phyloP scores from a whole-genome alignment of 2,329 filamentous ascomycete genomes.

The Xylaria hypoxylon region DNA sequence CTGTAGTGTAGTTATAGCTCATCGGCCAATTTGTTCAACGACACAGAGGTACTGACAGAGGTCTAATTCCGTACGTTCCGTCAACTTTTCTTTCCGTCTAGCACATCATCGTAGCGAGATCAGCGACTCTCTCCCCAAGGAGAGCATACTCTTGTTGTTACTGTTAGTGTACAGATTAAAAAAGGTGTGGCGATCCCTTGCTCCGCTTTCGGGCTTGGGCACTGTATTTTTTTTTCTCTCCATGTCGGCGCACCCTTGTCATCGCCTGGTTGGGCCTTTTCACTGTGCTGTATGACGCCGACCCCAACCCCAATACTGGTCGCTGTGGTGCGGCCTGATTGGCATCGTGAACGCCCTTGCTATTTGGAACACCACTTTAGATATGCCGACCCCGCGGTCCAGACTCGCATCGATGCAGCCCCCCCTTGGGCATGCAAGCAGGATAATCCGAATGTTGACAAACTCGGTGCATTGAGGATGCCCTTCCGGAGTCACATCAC shows the following conservation, averaged over 20 bases:
- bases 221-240: slow-evolving; percentile 3
- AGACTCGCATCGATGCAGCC: slow-evolving; percentile 39
- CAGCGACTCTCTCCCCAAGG: slow-evolving; percentile 4
- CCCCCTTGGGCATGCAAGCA: slow-evolving; percentile 34
- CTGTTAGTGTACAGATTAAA: slow-evolving; percentile 3
- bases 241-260: slow-evolving; percentile 22
- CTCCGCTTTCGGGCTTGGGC: slow-evolving; percentile 37
- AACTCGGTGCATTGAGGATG: slow-evolving; percentile 7
- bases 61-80: neutral
- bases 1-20: neutral
- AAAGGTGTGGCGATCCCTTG: slow-evolving; percentile 22
- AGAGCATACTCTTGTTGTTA: neutral
- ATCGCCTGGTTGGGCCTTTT: slow-evolving; percentile 24
- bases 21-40: neutral
- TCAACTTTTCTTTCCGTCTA: neutral
- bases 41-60: neutral
- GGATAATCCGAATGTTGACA: slow-evolving; percentile 25
- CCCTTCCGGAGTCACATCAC: slow-evolving; percentile 6
- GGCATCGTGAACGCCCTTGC: slow-evolving; percentile 39
- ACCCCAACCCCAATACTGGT: slow-evolving; percentile 31
- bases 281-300: slow-evolving; percentile 34
- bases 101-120: neutral
- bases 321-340: slow-evolving; percentile 39
- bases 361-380: slow-evolving; percentile 36
- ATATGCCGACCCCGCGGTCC: slow-evolving; percentile 37